A percentile compares a stretch with the other conserved stretches of the same genome.
These are phyloP conservation scores for Stachybotrys chartarum DNA, from an alignment of 2,329 filamentous ascomycete genomes.

Conservation along the genomic window DNA sequence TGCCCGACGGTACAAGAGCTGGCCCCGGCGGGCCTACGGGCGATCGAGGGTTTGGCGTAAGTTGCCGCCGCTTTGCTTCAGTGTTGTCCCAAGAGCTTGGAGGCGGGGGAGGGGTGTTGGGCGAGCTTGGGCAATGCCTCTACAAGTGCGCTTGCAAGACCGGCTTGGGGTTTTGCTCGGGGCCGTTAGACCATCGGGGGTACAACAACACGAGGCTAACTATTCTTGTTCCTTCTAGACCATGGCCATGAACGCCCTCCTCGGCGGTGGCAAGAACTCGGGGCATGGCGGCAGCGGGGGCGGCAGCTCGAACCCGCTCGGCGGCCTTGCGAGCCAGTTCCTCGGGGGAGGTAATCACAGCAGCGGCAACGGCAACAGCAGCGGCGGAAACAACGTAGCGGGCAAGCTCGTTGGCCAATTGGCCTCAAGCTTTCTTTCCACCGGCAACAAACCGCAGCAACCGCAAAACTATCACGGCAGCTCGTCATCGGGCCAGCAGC, in stretches of 20 bases:
- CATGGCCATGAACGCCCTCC: slow-evolving; percentile 54
- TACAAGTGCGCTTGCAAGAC: too few relatives aligned
- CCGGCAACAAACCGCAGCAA: slow-evolving; percentile 35
- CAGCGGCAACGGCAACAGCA: slow-evolving; percentile 24
- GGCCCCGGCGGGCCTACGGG: slow-evolving; percentile 44
- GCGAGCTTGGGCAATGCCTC: too few relatives aligned
- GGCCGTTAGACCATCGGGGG: too few relatives aligned
- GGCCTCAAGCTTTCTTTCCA: slow-evolving; percentile 47
- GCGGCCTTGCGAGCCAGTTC: slow-evolving; percentile 37
- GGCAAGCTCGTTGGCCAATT: slow-evolving; percentile 52
- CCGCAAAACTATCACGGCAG: slow-evolving; percentile 43
- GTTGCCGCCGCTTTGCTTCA: slow-evolving; percentile 21
- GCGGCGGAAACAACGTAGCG: slow-evolving; percentile 32
- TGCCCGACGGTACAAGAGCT: slow-evolving; percentile 44
- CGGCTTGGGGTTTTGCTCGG: too few relatives aligned
- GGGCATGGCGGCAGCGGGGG: slow-evolving; percentile 19
- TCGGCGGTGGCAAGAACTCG: slow-evolving; percentile 38
- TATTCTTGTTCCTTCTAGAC: slow-evolving; percentile 28
- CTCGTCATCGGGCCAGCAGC: slow-evolving; percentile 28
- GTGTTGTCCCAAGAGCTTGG: slow-evolving; percentile 2
- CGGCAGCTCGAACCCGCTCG: slow-evolving; percentile 29
- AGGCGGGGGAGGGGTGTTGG: not conserved
- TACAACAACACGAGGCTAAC: not conserved
- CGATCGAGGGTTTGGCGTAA: slow-evolving; percentile 59
- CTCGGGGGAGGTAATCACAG: slow-evolving; percentile 25